Percentiles rank a stretch among this genome's conserved stretches.
Conservation (phyloP, 192 early-diverging fungal genomes). For the Coemansia sp. region DNA sequence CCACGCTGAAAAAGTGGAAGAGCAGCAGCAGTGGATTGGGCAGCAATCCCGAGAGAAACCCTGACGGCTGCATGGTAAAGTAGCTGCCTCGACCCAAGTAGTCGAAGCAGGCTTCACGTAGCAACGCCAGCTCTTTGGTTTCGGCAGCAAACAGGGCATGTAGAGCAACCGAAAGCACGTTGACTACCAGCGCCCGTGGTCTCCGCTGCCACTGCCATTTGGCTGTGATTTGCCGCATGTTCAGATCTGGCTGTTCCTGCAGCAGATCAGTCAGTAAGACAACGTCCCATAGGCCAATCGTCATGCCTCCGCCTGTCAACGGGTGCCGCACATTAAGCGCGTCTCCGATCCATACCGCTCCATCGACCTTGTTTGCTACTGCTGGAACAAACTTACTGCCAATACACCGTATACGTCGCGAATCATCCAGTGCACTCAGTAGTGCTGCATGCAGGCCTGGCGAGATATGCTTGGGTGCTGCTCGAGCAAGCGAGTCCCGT, state of each 20-base stretch:
- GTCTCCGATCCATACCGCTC: constrained; percentile 87
- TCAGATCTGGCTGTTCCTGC: constrained; percentile 39
- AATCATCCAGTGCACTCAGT: constrained; percentile 61
- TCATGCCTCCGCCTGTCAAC: constrained; percentile 96
- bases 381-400: constrained; percentile 90
- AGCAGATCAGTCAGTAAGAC: constrained; percentile 66
- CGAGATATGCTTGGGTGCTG: constrained; percentile 71
- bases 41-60: constrained; percentile 79
- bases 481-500: constrained; percentile 59
- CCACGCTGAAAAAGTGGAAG: constrained; percentile 92
- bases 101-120: constrained; percentile 83
- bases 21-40: constrained; percentile 73
- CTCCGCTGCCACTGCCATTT: constrained; percentile 78
- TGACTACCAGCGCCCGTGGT: constrained; percentile 70
- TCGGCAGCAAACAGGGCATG: constrained; percentile 86
- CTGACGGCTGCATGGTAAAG: constrained; percentile 78
- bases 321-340: constrained; percentile 96
- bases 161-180: constrained; percentile 90
- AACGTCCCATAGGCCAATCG: constrained; percentile 90
- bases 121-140: constrained; percentile 59
- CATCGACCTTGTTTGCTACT: constrained; percentile 64
- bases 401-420: constrained; percentile 76
- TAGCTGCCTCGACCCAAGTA: constrained; percentile 84
- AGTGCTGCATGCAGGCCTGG: constrained; percentile 60
- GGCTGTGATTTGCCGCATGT: constrained; percentile 49